These are phyloP conservation scores for Trametes cinnabarina DNA, from an alignment of 768 basidiomycete species.

Conservation along the genomic window DNA sequence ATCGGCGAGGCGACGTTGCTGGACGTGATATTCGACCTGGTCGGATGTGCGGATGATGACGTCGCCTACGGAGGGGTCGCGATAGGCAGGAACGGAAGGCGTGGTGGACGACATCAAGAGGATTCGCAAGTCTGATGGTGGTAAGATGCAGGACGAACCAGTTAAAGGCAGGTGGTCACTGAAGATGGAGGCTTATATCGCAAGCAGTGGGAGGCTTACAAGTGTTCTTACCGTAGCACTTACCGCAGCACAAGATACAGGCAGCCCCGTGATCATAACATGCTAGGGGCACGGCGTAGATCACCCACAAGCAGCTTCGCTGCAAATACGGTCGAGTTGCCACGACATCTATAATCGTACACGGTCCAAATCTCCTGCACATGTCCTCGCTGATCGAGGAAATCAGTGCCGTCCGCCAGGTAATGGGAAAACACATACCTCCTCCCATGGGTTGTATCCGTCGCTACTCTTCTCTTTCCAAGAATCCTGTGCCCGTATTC, in stretches of 20 bases:
- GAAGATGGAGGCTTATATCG: too few species aligned
- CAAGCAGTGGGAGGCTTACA: too few species aligned
- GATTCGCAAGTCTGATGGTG: neutral
- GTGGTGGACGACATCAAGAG: neutral
- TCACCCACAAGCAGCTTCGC: too few species aligned
- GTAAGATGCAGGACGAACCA: neutral
- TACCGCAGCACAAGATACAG: too few species aligned
- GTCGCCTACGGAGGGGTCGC: neutral
- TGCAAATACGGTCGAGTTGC: too few species aligned
- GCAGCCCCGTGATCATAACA: neutral
- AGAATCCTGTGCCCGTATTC: slow-evolving; percentile 19
- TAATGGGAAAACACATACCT: neutral
- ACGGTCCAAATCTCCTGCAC: too few species aligned
- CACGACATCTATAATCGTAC: too few species aligned
- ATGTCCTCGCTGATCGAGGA: too few species aligned
- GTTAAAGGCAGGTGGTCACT: too few species aligned
- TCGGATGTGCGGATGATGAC: slow-evolving; percentile 1
- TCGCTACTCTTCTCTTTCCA: slow-evolving; percentile 17
- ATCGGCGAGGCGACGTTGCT: neutral
- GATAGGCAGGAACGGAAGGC: neutral
- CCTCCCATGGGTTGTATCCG: neutral
- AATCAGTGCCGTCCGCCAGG: neutral
- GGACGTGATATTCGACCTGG: neutral
- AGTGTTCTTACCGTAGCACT: too few species aligned
- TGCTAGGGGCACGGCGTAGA: too few species aligned